Evolutionary conservation across 495 filamentous ascomycete species (phyloP).

Genomic region (Neurospora terricola): DNA sequence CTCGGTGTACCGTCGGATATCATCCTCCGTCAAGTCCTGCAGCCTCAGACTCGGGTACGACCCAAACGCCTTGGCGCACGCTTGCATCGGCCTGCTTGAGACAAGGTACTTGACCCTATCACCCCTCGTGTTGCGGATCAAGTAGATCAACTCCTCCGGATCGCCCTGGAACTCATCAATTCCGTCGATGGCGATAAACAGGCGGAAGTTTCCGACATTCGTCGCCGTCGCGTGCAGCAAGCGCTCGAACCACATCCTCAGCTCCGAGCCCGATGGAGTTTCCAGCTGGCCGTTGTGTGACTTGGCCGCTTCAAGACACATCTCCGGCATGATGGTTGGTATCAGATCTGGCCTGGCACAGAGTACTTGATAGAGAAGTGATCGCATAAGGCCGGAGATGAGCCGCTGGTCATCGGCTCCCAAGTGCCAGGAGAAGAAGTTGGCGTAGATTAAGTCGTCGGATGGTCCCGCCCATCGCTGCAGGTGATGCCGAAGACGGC

Average conservation of each 20-base stretch:
- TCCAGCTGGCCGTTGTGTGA: neutral
- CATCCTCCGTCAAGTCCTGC: neutral
- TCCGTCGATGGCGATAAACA: conserved; percentile 37
- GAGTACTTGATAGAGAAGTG: neutral
- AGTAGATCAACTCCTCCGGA: conserved; percentile 2
- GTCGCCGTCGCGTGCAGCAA: neutral
- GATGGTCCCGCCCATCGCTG: neutral
- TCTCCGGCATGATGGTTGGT: neutral
- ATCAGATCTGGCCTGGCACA: neutral
- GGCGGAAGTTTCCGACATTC: neutral
- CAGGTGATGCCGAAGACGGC: neutral
- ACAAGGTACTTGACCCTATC: neutral
- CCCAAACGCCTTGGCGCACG: neutral
- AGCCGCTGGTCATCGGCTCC: neutral
- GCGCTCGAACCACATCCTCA: neutral
- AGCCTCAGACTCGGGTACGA: neutral
- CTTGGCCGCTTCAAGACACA: neutral
- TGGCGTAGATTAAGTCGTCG: neutral
- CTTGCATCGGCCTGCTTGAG: neutral
- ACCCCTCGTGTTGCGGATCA: conserved; percentile 3
- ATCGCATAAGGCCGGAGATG: neutral
- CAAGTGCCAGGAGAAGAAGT: neutral
- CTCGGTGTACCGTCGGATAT: neutral
- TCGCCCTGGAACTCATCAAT: conserved; percentile 34
- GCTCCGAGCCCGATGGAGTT: neutral